A percentile compares a stretch with the other conserved stretches of the same genome.
Evolutionary conservation across 495 filamentous ascomycete species (phyloP).

Genomic region (Podospora tetraspora): DNA sequence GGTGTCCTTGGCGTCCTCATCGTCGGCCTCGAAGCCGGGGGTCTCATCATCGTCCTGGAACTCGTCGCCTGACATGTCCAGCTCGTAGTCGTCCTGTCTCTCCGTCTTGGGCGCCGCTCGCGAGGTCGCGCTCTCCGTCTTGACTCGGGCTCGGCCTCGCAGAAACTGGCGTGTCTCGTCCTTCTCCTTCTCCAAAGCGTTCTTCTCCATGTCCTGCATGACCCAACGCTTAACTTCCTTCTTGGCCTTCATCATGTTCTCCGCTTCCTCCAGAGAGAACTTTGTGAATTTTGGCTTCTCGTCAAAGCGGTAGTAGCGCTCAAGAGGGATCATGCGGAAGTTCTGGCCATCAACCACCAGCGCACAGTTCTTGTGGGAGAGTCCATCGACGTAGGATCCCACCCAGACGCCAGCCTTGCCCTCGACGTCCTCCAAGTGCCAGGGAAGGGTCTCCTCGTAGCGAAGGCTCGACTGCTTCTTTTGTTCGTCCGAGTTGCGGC

Average conservation of each 20-base stretch:
- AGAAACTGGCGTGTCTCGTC: constrained; percentile 44
- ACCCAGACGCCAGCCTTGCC: constrained; percentile 83
- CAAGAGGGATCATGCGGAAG: constrained; percentile 83
- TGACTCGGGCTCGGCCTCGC: constrained; percentile 42
- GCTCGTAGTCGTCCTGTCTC: constrained; percentile 51
- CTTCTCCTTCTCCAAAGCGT: constrained; percentile 47
- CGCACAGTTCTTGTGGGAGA: constrained; percentile 71
- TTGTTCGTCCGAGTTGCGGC: constrained; percentile 58
- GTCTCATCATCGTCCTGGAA: constrained; percentile 77
- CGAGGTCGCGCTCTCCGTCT: constrained; percentile 50
- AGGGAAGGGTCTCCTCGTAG: constrained; percentile 92
- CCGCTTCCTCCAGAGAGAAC: constrained; percentile 77
- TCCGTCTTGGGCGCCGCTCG: constrained; percentile 46
- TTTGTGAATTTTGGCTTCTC: constrained; percentile 77
- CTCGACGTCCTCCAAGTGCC: constrained; percentile 95
- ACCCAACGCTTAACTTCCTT: constrained; percentile 58
- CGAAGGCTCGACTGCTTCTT: constrained; percentile 72
- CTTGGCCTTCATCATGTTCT: constrained; percentile 60
- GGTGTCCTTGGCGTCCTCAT: constrained; percentile 83
- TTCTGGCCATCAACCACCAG: constrained; percentile 60
- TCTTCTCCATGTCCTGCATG: constrained; percentile 58
- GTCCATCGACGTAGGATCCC: constrained; percentile 77
- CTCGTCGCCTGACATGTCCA: constrained; percentile 52
- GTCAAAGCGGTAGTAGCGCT: constrained; percentile 92
- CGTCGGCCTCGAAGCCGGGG: constrained; percentile 71